Conservation (phyloP, 169 alveolate species). For the Theileria sp. region DNA sequence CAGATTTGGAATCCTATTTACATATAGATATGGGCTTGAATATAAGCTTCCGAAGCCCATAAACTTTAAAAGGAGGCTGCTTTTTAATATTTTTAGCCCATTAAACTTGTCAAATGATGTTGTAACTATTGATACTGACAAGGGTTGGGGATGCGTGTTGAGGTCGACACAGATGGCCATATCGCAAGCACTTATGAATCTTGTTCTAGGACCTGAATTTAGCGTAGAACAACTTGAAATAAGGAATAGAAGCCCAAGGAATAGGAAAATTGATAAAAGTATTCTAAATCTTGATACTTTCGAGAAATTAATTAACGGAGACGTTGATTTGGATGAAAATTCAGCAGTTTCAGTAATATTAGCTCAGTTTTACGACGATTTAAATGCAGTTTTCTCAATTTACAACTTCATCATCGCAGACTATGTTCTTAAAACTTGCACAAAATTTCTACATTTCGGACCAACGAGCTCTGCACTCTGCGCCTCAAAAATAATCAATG, state of each 20-base stretch:
- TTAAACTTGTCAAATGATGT: constrained; percentile 14
- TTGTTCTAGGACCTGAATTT: constrained; percentile 25
- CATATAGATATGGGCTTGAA: constrained; percentile 43
- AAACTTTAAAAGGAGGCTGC: background rate
- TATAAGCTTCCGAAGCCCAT: constrained; percentile 19
- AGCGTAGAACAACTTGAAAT: background rate
- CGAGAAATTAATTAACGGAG: background rate
- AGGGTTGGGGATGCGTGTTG: constrained; percentile 75
- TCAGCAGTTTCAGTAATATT: constrained; percentile 2
- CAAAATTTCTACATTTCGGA: constrained; percentile 45
- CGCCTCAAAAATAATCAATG: constrained; percentile 24
- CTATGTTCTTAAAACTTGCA: constrained; percentile 40
- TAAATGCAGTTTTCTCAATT: constrained; percentile 34
- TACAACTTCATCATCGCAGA: constrained; percentile 42
- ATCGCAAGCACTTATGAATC: constrained; percentile 59
- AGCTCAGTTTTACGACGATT: constrained; percentile 35
- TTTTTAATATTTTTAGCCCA: constrained; percentile 25
- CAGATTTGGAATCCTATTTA: constrained; percentile 36
- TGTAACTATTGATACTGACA: constrained; percentile 51
- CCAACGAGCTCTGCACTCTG: constrained; percentile 60
- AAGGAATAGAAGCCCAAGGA: constrained; percentile 4
- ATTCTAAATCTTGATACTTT: background rate
- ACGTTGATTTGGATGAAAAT: background rate
- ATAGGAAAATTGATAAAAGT: background rate
- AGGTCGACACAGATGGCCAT: constrained; percentile 75